A percentile compares a stretch with the other conserved stretches of the same genome.
Conservation (phyloP, 129 eudicot genomes). For the Apium graveolens region DNA sequence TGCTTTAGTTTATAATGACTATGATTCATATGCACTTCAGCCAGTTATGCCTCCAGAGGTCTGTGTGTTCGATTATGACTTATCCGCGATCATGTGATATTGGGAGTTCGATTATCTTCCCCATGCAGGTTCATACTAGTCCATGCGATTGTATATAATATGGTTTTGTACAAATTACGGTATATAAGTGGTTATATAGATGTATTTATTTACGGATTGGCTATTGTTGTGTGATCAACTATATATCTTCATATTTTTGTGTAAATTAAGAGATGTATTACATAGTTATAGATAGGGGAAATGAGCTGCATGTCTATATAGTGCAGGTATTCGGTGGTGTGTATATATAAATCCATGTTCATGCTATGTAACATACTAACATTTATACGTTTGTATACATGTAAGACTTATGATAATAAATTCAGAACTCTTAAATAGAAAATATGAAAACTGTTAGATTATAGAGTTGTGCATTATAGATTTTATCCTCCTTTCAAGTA, state of each 20-base stretch:
- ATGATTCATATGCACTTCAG: not conserved
- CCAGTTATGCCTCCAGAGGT: slow-evolving; percentile 17
- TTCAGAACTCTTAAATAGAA: not conserved
- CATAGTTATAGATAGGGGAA: not conserved
- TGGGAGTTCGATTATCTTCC: not conserved
- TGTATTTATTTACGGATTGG: not conserved
- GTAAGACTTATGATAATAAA: not conserved
- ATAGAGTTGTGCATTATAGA: not conserved
- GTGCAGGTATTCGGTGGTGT: not conserved
- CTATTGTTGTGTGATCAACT: not conserved
- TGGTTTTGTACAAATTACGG: not conserved
- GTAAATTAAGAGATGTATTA: not conserved
- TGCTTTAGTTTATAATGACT: slow-evolving; percentile 7
- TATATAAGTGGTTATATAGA: not conserved
- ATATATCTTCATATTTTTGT: not conserved
- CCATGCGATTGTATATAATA: not conserved
- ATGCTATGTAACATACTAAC: not conserved
- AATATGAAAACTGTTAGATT: no score
- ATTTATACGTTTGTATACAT: not conserved
- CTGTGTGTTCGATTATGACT: slow-evolving; percentile 21
- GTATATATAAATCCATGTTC: not conserved
- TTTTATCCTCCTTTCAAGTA: no score
- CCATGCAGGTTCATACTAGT: not conserved
- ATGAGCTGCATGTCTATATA: not conserved
- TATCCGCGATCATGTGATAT: slow-evolving; percentile 12